phyloP scores from a whole-genome alignment of 768 basidiomycete species.

The Mycena galopus region DNA sequence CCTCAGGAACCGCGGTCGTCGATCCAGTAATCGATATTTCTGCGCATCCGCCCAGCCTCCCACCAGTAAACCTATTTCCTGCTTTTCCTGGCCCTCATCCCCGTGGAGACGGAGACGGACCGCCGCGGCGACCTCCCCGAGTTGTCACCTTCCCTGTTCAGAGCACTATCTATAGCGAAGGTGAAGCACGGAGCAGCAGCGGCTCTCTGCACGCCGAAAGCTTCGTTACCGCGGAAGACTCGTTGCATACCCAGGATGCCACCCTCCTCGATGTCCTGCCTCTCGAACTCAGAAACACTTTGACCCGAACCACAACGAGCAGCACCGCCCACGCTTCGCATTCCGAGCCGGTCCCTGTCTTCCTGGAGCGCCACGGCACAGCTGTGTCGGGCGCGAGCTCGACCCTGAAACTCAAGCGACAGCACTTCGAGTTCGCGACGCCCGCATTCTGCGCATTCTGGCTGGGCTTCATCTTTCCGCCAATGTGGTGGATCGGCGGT shows the following conservation, averaged over 20 bases:
- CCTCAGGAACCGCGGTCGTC: not conserved
- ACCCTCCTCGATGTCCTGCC: not conserved
- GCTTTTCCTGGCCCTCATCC: slow-evolving; percentile 33
- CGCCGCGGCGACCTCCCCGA: slow-evolving; percentile 28
- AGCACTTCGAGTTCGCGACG: slow-evolving; percentile 27
- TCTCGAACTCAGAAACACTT: not conserved
- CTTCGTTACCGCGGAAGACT: slow-evolving; percentile 35
- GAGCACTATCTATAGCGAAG: slow-evolving; percentile 7
- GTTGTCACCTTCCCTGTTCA: slow-evolving; percentile 4
- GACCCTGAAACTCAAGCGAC: slow-evolving; percentile 28
- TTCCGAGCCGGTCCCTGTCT: not conserved
- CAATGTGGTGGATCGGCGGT: slow-evolving; percentile 36
- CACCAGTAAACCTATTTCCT: slow-evolving; percentile 25
- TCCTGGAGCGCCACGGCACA: slow-evolving; percentile 27
- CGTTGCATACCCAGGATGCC: slow-evolving; percentile 8
- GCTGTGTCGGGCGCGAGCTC: slow-evolving; percentile 15
- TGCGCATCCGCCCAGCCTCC: slow-evolving; percentile 25
- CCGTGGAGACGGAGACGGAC: slow-evolving; percentile 30
- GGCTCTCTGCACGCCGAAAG: slow-evolving; percentile 37
- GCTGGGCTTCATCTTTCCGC: slow-evolving; percentile 37
- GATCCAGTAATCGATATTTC: slow-evolving; percentile 15
- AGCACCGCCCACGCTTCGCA: slow-evolving; percentile 17
- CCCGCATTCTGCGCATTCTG: slow-evolving; percentile 38
- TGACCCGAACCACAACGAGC: slow-evolving; percentile 6
- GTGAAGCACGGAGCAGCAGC: slow-evolving; percentile 18